Evolutionary conservation across 2,329 filamentous ascomycete species (phyloP).

Genomic region (Xylariomycetidae sp.): DNA sequence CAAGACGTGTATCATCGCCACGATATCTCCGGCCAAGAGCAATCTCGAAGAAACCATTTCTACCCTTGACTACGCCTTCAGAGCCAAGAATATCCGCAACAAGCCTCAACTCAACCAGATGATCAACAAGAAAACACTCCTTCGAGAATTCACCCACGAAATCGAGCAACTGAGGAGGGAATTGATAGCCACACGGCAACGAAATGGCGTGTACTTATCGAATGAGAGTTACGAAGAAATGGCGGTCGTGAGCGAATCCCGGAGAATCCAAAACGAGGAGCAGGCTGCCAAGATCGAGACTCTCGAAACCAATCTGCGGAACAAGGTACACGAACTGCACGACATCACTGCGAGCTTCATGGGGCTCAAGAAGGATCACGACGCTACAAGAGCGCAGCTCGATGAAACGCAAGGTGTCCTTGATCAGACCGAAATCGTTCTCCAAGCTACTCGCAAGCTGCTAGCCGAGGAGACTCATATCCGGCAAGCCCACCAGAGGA

Average conservation of each 20-base stretch:
- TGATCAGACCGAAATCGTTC: slow-evolving; percentile 81
- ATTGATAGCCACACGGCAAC: slow-evolving; percentile 83
- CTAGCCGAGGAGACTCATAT: slow-evolving; percentile 76
- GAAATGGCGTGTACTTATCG: slow-evolving; percentile 92
- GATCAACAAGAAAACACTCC: slow-evolving; percentile 86
- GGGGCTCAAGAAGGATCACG: slow-evolving; percentile 83
- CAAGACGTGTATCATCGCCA: slow-evolving; percentile 98
- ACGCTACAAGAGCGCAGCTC: slow-evolving; percentile 65
- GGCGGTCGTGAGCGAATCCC: slow-evolving; percentile 85
- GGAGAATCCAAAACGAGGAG: slow-evolving; percentile 86
- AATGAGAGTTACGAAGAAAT: slow-evolving; percentile 88
- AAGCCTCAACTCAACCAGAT: slow-evolving; percentile 93
- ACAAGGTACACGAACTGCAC: slow-evolving; percentile 92
- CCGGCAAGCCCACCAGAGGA: slow-evolving; percentile 79
- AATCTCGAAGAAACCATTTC: slow-evolving; percentile 98
- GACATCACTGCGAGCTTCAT: slow-evolving; percentile 82
- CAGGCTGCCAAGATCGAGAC: slow-evolving; percentile 89
- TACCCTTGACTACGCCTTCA: slow-evolving; percentile 94
- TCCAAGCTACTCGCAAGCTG: slow-evolving; percentile 69
- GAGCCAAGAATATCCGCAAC: slow-evolving; percentile 97
- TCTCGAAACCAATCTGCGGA: slow-evolving; percentile 82
- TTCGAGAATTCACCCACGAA: slow-evolving; percentile 84
- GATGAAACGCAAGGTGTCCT: slow-evolving; percentile 78
- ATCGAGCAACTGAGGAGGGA: slow-evolving; percentile 95
- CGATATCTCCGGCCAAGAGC: slow-evolving; percentile 87